Conservation (phyloP, 2,329 filamentous ascomycete genomes). For the Xylaria sp. region DNA sequence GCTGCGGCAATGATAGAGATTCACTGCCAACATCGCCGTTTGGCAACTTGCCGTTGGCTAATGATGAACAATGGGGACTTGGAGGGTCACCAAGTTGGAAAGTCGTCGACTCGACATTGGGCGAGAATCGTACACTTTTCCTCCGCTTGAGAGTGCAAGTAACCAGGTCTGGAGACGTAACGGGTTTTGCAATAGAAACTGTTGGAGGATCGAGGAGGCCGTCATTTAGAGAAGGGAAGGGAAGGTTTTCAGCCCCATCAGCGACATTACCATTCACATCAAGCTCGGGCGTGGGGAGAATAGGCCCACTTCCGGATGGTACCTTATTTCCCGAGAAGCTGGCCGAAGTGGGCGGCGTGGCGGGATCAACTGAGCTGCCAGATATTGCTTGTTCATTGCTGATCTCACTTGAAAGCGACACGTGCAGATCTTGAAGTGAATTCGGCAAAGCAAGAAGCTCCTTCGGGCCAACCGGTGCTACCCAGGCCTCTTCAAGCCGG, state of each 20-base stretch:
- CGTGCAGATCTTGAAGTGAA: conserved; percentile 49
- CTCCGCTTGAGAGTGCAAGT: conserved; percentile 45
- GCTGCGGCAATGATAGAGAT: conserved; percentile 21
- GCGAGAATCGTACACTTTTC: conserved; percentile 75
- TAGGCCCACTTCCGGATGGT: not conserved
- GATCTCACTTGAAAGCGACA: conserved; percentile 23
- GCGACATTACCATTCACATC: not conserved
- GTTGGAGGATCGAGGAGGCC: conserved; percentile 21
- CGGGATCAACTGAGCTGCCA: not conserved
- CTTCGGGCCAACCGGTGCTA: conserved; percentile 52
- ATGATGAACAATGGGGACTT: conserved; percentile 47
- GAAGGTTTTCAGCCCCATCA: not conserved
- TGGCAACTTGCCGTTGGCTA: conserved; percentile 24
- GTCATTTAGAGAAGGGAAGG: conserved; percentile 15
- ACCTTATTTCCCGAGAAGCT: not conserved
- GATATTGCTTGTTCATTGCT: conserved; percentile 18
- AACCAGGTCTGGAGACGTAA: conserved; percentile 21
- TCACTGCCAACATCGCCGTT: conserved; percentile 28
- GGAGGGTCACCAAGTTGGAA: conserved; percentile 60
- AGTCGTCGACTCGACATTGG: conserved; percentile 68
- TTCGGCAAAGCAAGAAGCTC: conserved; percentile 63
- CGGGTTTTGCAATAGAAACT: not conserved
- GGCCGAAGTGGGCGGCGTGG: not conserved
- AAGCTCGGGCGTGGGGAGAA: not conserved
- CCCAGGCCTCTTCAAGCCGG: conserved; percentile 52